Base-by-base conservation (phyloP, 805 yeast genomes). In the Tetrapisispora phaffii region DNA sequence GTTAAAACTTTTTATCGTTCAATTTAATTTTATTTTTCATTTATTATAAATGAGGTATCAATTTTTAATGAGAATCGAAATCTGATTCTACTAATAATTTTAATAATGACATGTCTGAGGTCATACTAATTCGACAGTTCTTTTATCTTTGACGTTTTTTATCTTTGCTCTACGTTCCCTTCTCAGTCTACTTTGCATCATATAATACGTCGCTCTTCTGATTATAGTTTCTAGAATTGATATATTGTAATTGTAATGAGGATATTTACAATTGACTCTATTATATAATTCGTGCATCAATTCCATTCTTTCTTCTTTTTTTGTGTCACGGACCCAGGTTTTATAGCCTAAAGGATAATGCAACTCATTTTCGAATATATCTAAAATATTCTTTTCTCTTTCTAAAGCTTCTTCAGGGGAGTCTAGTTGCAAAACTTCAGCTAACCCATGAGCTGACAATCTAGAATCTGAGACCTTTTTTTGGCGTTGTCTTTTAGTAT, bases 301-400 rank as follows among this genome's bases (percentile, higher is more conserved):
- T 42, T 70, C 65, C 22, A 69, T 69, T 35, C 95, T 70, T 49
- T 75, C 74, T 4, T 62, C 65, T 43, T 70, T 73, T 1, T 75
- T 70, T 0, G 93, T 83, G 56, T 83, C 95, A 50, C 95, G 71
- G 36, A 85, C 80, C 95, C 96, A 87, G 0, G 95, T 84, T 55
- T 77, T 76, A 50, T 77, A 74, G 5, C 95, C 95, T 24, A 87
- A 60, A 24, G 81, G 79, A 62, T 85, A 86, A 4, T 82, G 80
- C 44, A 85, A 71, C 17, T 74, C 77, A 35, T 72, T 68, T 36
- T 71, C 73, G 49, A 81, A 73, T 34, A 80, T 70, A 38, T 70
- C 66, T 29, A 82, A 55, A 16, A 82, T 70, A 38, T 69, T 69
- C 31, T 69, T 63, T 53, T 81, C 87, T 17, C 82, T 61, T 40